Percentiles rank a stretch among this genome's conserved stretches.
Evolutionary conservation across 495 filamentous ascomycete genomes (phyloP).

Genomic region (Penicillium simplicissimum): DNA sequence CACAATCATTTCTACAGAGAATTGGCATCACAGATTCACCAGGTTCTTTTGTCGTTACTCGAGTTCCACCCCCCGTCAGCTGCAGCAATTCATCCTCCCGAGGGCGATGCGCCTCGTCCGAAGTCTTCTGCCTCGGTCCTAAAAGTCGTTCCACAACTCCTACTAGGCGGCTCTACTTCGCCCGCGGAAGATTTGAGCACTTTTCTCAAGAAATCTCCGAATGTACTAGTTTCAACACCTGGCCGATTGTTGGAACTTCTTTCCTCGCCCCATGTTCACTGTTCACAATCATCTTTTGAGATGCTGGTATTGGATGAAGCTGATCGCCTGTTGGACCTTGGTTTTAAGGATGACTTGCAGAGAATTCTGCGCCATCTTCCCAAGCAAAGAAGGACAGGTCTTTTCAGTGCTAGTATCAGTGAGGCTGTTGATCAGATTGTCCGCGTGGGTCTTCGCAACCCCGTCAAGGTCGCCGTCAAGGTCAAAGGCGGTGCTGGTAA

Average conservation of each 20-base stretch:
- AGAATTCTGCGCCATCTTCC: slow-evolving; percentile 82
- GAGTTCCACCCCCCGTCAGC: slow-evolving; percentile 81
- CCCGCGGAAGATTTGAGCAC: slow-evolving; percentile 79
- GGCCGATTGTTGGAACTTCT: slow-evolving; percentile 87
- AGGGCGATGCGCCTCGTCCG: slow-evolving; percentile 56
- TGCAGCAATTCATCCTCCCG: slow-evolving; percentile 52
- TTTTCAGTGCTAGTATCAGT: slow-evolving; percentile 90
- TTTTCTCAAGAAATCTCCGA: slow-evolving; percentile 79
- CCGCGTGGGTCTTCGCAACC: slow-evolving; percentile 88
- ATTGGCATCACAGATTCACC: slow-evolving; percentile 85
- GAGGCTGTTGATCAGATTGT: slow-evolving; percentile 92
- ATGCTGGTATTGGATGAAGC: slow-evolving; percentile 92
- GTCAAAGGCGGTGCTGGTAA: slow-evolving; percentile 74
- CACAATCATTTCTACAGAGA: slow-evolving; percentile 55
- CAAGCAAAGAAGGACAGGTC: slow-evolving; percentile 88
- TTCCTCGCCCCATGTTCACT: slow-evolving; percentile 87
- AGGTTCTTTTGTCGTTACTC: slow-evolving; percentile 74
- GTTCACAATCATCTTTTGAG: slow-evolving; percentile 84
- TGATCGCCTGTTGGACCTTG: slow-evolving; percentile 89
- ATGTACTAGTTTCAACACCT: slow-evolving; percentile 84
- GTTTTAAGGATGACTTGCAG: slow-evolving; percentile 87
- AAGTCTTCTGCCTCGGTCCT: slow-evolving; percentile 49
- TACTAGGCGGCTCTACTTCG: slow-evolving; percentile 83
- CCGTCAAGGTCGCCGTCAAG: slow-evolving; percentile 88
- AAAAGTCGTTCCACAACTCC: slow-evolving; percentile 78